phyloP scores from a whole-genome alignment of 2,329 filamentous ascomycete genomes.

The Paecilomyces sp. region DNA sequence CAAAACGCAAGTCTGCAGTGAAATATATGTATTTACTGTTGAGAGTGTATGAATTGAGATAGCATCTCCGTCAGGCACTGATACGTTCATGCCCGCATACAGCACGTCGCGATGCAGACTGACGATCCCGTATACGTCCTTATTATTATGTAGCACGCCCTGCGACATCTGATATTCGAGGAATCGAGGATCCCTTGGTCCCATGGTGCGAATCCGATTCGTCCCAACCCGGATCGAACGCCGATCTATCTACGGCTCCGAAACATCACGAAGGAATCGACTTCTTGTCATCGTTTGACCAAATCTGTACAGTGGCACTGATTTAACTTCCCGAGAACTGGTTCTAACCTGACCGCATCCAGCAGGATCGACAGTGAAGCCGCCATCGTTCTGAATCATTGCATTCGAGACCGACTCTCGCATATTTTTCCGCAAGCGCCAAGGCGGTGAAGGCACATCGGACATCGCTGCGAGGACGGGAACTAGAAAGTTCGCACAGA shows the following conservation, averaged over 20 bases:
- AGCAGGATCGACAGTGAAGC: neutral
- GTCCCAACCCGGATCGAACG: neutral
- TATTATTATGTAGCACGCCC: neutral
- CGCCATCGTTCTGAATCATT: neutral
- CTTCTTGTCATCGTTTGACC: neutral
- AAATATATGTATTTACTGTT: neutral
- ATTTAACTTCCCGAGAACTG: neutral
- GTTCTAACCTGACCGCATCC: neutral
- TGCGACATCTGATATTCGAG: neutral
- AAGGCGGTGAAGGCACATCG: neutral
- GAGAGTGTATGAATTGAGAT: neutral
- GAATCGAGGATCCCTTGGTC: neutral
- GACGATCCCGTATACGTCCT: neutral
- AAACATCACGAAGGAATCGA: neutral
- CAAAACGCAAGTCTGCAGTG: no score
- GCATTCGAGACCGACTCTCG: neutral
- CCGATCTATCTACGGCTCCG: neutral
- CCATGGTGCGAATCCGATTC: neutral
- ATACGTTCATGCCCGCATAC: neutral
- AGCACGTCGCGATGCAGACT: neutral
- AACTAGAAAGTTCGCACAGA: neutral
- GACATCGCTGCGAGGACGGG: neutral
- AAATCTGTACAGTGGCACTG: neutral
- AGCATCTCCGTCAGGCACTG: neutral
- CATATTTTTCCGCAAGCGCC: neutral